Percentiles rank a stretch among this genome's conserved stretches.
Evolutionary conservation across 2,329 filamentous ascomycete genomes (phyloP).

Genomic region (Talaromyces sp.): DNA sequence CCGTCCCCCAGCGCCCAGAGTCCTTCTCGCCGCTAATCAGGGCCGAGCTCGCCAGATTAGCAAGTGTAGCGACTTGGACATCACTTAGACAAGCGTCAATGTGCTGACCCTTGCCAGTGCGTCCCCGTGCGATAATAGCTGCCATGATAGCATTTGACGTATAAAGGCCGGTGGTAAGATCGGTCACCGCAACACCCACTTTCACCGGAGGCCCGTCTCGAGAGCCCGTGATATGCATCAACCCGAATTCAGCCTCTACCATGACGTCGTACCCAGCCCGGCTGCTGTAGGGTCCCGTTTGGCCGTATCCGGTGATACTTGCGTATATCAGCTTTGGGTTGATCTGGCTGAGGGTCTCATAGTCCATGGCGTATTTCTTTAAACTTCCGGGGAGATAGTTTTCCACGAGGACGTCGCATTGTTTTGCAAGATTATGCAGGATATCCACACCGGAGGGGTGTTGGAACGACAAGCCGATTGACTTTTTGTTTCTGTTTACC

Average conservation of each 20-base stretch:
- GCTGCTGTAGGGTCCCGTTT: slow-evolving; percentile 82
- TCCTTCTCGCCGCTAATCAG: slow-evolving; percentile 84
- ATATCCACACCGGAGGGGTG: slow-evolving; percentile 77
- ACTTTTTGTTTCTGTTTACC: slow-evolving; percentile 98
- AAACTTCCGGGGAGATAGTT: slow-evolving; percentile 90
- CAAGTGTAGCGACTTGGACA: slow-evolving; percentile 86
- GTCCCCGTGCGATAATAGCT: slow-evolving; percentile 68
- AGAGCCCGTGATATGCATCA: slow-evolving; percentile 96
- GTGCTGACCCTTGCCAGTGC: slow-evolving; percentile 77
- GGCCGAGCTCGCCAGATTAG: slow-evolving; percentile 92
- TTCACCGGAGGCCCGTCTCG: slow-evolving; percentile 89
- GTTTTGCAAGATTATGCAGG: slow-evolving; percentile 73
- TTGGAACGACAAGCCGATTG: slow-evolving; percentile 83
- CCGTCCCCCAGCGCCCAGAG: slow-evolving; percentile 88
- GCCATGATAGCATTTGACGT: slow-evolving; percentile 95
- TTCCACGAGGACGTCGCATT: slow-evolving; percentile 90
- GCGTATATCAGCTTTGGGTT: slow-evolving; percentile 89
- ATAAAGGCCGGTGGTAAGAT: slow-evolving; percentile 91
- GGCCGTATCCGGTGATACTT: slow-evolving; percentile 94
- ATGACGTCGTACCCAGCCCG: slow-evolving; percentile 97
- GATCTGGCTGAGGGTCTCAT: slow-evolving; percentile 68
- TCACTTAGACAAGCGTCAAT: slow-evolving; percentile 89
- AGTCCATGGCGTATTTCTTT: slow-evolving; percentile 89
- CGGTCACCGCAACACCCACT: slow-evolving; percentile 93
- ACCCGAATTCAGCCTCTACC: slow-evolving; percentile 95